Base-by-base conservation (phyloP, 2,329 filamentous ascomycete species). In the Coniella lustricola region DNA sequence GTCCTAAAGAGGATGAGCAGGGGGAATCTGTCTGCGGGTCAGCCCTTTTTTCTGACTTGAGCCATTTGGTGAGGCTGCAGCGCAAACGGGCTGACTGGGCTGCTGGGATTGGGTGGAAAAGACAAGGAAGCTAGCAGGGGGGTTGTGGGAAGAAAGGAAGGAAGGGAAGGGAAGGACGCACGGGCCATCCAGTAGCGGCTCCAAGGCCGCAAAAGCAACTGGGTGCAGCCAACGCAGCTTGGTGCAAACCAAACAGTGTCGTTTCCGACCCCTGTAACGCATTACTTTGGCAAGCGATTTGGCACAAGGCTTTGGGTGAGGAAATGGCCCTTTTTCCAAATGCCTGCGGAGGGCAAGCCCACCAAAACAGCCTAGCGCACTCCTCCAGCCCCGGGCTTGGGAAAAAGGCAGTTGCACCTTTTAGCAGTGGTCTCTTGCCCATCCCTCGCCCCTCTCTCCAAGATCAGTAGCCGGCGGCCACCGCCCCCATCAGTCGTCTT, bases 351-450 rank as follows among this genome's bases (percentile, higher is more conserved):
- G 16, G 25, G 25, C 25, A 29, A 29, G 25, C 25, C 25, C 25
- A 47, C 53, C 43, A 54, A 56, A 55, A 54, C 22, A 42, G 54
- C 51, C 53, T 55, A 53, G 54, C 55, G 54, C 50, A 40, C 48
- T 10, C 25, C 25, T n/a, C n/a, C n/a, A n/a, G n/a, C n/a, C n/a
- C n/a, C n/a, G n/a, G n/a, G n/a, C n/a, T n/a, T 5, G 25, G 25
- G 25, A 10, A 29, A 29, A 29, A 29, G 25, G 25, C 25, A 29
- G 25, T 29, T 29, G 25, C 25, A n/a, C n/a, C n/a, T n/a, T n/a
- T n/a, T n/a, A n/a, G n/a, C n/a, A 29, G 25, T 10, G 10, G 25
- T 10, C 5, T 5, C 25, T 29, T 10, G 10, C 25, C 25, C 43
- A 47, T 50, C 40, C 7, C 25, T 31, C 14, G 16, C 29, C 32